Conservation (phyloP, 345 rosid genomes). For the Salix viminalis region DNA sequence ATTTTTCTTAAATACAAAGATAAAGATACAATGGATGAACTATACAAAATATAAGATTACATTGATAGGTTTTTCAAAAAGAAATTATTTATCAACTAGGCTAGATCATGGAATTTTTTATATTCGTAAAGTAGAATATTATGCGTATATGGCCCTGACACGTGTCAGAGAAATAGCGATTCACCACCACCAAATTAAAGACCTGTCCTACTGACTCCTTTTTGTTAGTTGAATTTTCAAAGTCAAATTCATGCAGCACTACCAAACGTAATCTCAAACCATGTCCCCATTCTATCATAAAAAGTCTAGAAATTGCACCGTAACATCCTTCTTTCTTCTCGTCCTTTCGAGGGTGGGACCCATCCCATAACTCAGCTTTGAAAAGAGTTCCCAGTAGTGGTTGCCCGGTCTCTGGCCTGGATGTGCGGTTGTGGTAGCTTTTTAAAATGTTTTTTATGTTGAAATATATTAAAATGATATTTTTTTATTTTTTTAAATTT, state of each 20-base stretch:
- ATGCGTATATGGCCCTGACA: neutral
- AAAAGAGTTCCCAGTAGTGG: neutral
- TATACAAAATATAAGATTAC: too few species aligned
- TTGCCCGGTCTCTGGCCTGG: too few species aligned
- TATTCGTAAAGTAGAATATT: neutral
- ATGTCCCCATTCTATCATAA: neutral
- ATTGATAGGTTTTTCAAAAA: too few species aligned
- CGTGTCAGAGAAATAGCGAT: neutral
- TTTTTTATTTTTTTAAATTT: too few species aligned
- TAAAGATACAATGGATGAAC: too few species aligned
- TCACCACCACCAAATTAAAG: neutral
- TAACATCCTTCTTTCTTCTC: neutral
- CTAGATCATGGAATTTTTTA: neutral
- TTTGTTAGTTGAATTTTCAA: conserved; percentile 1
- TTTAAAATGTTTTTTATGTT: too few species aligned
- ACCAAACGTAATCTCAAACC: neutral
- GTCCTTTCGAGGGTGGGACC: neutral
- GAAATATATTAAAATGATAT: too few species aligned
- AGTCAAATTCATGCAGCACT: conserved; percentile 9
- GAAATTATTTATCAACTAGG: too few species aligned
- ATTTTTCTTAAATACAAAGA: too few species aligned
- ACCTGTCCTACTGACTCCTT: neutral
- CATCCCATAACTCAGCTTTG: neutral
- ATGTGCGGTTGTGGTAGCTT: too few species aligned
- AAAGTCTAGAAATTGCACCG: neutral